Percentiles rank a stretch among this genome's conserved stretches.
These are phyloP conservation scores for Apostasia ramifera DNA, from an alignment of 106 monocot species.

Conservation along the genomic window DNA sequence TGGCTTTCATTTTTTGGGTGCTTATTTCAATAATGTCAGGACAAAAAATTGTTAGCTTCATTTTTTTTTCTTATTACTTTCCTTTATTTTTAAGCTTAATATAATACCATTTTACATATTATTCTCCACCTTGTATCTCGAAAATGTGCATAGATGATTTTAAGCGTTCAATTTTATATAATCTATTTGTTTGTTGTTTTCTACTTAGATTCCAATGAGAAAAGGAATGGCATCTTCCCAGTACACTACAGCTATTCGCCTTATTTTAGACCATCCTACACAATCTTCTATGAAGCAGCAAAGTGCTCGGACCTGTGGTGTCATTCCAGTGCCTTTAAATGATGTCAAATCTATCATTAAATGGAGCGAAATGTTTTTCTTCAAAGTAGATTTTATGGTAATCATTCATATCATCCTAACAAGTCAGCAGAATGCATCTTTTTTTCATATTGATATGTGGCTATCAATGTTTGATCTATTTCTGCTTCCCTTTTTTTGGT, in stretches of 20 bases:
- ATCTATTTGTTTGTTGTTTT: background rate
- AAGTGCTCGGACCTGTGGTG: conserved; percentile 72
- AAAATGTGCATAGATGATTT: too few relatives aligned
- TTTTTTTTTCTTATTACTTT: too few relatives aligned
- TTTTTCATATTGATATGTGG: background rate
- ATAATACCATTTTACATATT: too few relatives aligned
- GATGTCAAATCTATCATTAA: conserved; percentile 31
- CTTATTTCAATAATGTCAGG: too few relatives aligned
- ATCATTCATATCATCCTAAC: conserved; percentile 4
- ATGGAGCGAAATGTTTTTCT: conserved; percentile 85
- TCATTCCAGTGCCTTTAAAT: conserved; percentile 22
- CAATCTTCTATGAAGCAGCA: conserved; percentile 46
- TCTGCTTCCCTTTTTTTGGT: too few relatives aligned
- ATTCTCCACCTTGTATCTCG: too few relatives aligned
- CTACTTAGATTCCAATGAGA: conserved; percentile 31
- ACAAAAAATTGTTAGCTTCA: too few relatives aligned
- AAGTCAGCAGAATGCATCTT: background rate
- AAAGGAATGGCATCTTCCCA: conserved; percentile 35
- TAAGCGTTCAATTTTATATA: too few relatives aligned
- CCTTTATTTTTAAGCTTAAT: too few relatives aligned
- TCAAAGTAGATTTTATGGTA: conserved; percentile 81
- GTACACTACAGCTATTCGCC: conserved; percentile 37
- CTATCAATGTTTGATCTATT: background rate
- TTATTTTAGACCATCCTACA: conserved; percentile 22
- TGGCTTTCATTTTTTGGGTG: too few relatives aligned